phyloP scores from a whole-genome alignment of 2,329 filamentous ascomycete species.

The Lojkania enalia region DNA sequence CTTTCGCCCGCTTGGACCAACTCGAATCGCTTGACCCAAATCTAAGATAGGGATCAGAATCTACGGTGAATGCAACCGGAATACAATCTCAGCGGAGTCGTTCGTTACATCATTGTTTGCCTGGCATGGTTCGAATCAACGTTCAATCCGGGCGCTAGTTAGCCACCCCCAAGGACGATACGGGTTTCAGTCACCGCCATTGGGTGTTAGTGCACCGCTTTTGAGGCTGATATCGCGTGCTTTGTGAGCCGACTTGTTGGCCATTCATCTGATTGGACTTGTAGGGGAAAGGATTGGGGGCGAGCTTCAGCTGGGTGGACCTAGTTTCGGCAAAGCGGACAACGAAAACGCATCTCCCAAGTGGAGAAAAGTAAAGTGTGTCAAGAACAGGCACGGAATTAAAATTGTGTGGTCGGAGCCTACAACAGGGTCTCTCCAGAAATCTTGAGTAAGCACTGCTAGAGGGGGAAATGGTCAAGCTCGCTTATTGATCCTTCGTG shows the following conservation, averaged over 20 bases:
- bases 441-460: constrained; percentile 7
- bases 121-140: not conserved
- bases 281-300: not conserved
- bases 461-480: constrained; percentile 1
- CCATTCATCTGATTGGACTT: not conserved
- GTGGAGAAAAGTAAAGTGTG: too few species aligned
- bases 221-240: constrained; percentile 6
- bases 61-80: not conserved
- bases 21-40: not conserved
- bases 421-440: constrained; percentile 2
- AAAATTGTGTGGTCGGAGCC: not conserved
- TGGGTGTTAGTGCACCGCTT: not conserved
- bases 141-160: constrained; percentile 6
- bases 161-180: constrained; percentile 1
- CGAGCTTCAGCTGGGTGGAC: not conserved
- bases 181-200: not conserved
- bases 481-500: constrained; percentile 12
- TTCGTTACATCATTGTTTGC: constrained; percentile 5
- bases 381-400: too few species aligned
- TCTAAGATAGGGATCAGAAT: not conserved
- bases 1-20: not conserved
- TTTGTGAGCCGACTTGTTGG: not conserved
- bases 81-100: constrained; percentile 7
- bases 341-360: too few species aligned
- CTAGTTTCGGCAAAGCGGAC: too few species aligned